Base-by-base conservation (phyloP, 2,329 filamentous ascomycete genomes). In the Claviceps pusilla region DNA sequence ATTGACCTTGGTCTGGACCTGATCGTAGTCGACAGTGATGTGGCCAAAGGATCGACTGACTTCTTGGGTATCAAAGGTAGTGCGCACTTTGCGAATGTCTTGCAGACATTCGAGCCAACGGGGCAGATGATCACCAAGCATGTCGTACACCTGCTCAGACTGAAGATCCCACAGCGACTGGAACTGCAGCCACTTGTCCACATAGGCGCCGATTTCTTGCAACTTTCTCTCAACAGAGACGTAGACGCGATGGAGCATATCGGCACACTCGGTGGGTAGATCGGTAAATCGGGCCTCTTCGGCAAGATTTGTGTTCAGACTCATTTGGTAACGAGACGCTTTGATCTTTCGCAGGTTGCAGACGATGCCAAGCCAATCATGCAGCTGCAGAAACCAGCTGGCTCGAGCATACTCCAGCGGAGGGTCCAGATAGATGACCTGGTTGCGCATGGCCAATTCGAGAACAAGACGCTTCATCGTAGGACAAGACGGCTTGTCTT, bases 131-230 rank as follows among this genome's bases (percentile, higher is more conserved):
- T 97, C 90, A 11, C 91, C 90, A 7, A 98, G 78, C 52, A 87
- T 81, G 57, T 95, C 89, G 64, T 96, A 95, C 1, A 98, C 89
- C 61, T 96, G 88, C 59, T 96, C 91, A 3, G 91, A 89, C 66
- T 95, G 91, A 55, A 98, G 77, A 73, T 98, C 93, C 93, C 93
- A 98, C 0, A 98, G 78, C 7, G 91, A 97, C 69, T 98, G 93
- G 71, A 97, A 98, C 63, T 96, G 93, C 48, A 98, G 76, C 93
- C 93, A 98, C 69, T 97, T 94, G 66, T 96, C 89, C 10, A 98
- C 89, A 61, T 98, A 98, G 4, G 77, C 76, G 42, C 86, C 81
- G 37, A 97, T 88, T 47, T 86, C 83, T 16, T 78, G 76, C 4
- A 98, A 73, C 69, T 93, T 95, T 59, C 80, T 81, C 68, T 97